Evolutionary conservation across 768 basidiomycete species (phyloP), one percentile per base, ranked within the genome.

Genomic region (Calvatia gigantea): DNA sequence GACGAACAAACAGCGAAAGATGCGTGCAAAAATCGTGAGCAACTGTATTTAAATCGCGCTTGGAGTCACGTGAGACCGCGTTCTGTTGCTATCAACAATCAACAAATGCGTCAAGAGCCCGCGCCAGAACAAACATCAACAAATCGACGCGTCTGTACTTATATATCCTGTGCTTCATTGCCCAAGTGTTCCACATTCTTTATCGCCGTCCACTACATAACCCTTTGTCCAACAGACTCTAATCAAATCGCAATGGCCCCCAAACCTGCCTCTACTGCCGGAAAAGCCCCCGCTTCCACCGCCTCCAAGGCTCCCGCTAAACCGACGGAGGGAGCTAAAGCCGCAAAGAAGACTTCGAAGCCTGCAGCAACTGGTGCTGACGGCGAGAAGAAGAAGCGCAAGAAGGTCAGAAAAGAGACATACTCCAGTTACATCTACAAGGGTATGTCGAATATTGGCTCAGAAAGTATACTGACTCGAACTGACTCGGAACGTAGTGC

Each of bases 401-500:
- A 86, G 75, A 95, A 94, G 81, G 70, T 80, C 51, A 80, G 92
- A 73, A 92, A 92, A 79, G 91, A 94, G 79, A 93, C 91, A 2
- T 94, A 93, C 78, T 87, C 91, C 19, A 91, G 91, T 31, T 96
- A 96, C 80, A 94, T 97, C 71, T 94, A 92, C 81, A 94, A 93
- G 75, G 89, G 90, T 89, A 59, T 51, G 76, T 71, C 4, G n/a
- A 23, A 23, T 37, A 21, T 8, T 28, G 14, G 8, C 37, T 57
- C 12, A 5, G 28, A 15, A 19, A n/a, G 15, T 23, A n/a, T 35
- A 12, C 19, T 54, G n/a, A 12, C 28, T n/a, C 4, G 37, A 21
- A 46, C 39, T 54, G 44, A 54, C 60, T 60, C 51, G 38, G n/a
- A 3, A 9, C 23, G 5, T 56, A 92, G 94, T 97, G 61, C 82